phyloP scores from a whole-genome alignment of 163 green algal species.

The Chlamydomonas reinhardtii region DNA sequence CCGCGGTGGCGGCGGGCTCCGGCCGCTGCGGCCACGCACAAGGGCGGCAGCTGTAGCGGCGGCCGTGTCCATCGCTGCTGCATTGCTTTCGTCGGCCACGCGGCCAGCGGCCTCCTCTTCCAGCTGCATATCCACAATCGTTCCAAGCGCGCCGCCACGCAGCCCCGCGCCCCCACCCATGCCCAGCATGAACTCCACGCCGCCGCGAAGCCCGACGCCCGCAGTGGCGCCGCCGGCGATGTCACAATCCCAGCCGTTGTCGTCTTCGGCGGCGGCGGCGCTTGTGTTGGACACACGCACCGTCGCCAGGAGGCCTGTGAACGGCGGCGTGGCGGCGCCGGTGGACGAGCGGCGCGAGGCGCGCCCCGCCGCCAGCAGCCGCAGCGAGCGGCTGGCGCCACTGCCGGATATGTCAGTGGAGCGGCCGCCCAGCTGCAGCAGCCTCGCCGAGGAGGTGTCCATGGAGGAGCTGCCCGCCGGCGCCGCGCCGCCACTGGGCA shows the following conservation, averaged over 20 bases:
- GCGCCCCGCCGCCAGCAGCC: background rate
- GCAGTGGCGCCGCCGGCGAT: background rate
- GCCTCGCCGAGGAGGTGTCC: no score
- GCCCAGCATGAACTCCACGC: background rate
- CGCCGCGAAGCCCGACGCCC: background rate
- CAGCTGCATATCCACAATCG: background rate
- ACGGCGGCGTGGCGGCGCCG: constrained; percentile 23
- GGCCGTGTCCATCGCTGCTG: no score
- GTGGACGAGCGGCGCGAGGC: constrained; percentile 11
- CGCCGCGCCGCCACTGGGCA: no score
- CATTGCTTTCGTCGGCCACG: no score
- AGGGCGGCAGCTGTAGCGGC: no score
- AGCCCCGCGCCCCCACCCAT: background rate
- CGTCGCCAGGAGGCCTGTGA: constrained; percentile 21
- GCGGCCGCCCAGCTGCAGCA: background rate
- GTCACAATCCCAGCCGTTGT: background rate
- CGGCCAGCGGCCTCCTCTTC: no score
- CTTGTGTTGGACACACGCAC: background rate
- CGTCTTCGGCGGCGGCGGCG: background rate
- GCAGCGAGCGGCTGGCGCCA: background rate
- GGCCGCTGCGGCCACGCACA: no score
- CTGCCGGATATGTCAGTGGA: background rate
- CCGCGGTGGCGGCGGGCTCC: no score
- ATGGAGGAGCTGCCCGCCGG: no score
- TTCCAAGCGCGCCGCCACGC: background rate